These are phyloP conservation scores for Candida odintsovae DNA, from an alignment of 805 yeast genomes.

Conservation along the genomic window DNA sequence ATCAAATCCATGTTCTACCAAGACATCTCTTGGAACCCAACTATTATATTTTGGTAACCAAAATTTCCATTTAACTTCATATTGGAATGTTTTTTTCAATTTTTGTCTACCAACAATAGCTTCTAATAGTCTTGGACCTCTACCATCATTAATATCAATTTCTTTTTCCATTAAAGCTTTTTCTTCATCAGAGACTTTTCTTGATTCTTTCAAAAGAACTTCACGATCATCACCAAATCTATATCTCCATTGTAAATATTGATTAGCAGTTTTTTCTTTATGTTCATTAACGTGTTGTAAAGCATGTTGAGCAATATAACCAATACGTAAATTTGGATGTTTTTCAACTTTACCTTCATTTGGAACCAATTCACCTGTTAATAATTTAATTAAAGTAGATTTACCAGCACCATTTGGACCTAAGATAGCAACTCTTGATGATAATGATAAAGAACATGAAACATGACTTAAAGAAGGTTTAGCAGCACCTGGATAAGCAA, in stretches of 20 bases:
- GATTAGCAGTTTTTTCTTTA: conserved; percentile 96
- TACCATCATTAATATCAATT: conserved; percentile 78
- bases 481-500: conserved; percentile 82
- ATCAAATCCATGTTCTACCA: conserved; percentile 79
- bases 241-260: conserved; percentile 97
- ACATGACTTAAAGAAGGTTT: conserved; percentile 77
- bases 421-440: conserved; percentile 94
- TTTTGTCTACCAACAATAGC: conserved; percentile 97
- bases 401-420: conserved; percentile 99
- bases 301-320: conserved; percentile 98
- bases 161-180: conserved; percentile 69
- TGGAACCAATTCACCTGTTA: conserved; percentile 90
- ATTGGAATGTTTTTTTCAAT: conserved; percentile 92
- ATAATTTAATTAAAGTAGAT: conserved; percentile 86
- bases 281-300: conserved; percentile 95
- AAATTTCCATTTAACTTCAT: conserved; percentile 89
- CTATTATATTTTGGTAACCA: conserved; percentile 93
- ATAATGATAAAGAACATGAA: conserved; percentile 84
- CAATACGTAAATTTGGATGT: conserved; percentile 96
- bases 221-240: conserved; percentile 98
- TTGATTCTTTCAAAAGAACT: conserved; percentile 85
- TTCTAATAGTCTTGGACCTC: conserved; percentile 84
- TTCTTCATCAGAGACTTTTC: conserved; percentile 80
- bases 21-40: conserved; percentile 82
- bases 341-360: conserved; percentile 87